Conservation (phyloP, 2,329 filamentous ascomycete species). For the Aspergillus fumigatiaffinis region DNA sequence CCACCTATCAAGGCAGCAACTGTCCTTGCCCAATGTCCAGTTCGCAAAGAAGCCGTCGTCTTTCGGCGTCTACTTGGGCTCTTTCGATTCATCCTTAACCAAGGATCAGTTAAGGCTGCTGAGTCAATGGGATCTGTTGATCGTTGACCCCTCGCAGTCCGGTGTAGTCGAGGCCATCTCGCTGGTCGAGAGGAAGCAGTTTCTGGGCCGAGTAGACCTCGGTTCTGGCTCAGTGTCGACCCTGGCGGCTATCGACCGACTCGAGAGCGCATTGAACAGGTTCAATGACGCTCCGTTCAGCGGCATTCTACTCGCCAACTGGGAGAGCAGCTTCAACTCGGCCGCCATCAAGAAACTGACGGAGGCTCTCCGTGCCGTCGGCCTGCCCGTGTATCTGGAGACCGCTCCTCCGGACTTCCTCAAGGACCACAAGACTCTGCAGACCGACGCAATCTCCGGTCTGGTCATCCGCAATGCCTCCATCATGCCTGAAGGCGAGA, state of each 20-base stretch:
- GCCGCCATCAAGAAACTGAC: conserved; percentile 29
- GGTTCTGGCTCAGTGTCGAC: conserved; percentile 20
- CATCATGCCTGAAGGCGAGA: conserved; percentile 39
- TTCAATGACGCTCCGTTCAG: conserved; percentile 32
- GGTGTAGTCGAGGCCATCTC: conserved; percentile 35
- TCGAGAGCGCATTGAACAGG: conserved; percentile 24
- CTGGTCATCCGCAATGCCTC: conserved; percentile 41
- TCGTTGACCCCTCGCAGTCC: conserved; percentile 40
- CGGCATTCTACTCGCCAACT: conserved; percentile 43
- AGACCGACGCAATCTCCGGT: conserved; percentile 34
- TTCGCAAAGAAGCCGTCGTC: conserved; percentile 27
- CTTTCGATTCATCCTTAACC: conserved; percentile 32
- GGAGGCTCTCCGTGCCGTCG: conserved; percentile 30
- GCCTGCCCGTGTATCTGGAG: conserved; percentile 43
- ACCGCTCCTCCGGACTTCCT: conserved; percentile 40
- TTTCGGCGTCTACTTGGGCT: conserved; percentile 44
- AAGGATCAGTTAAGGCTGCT: conserved; percentile 32
- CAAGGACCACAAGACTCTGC: conserved; percentile 30
- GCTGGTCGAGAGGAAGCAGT: conserved; percentile 12
- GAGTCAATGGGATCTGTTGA: conserved; percentile 42
- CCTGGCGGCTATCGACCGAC: conserved; percentile 24
- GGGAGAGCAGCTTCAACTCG: conserved; percentile 32
- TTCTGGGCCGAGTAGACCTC: conserved; percentile 34
- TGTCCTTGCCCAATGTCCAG: conserved; percentile 17
- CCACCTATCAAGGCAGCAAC: conserved; percentile 18